Base-by-base conservation (phyloP, 2,329 filamentous ascomycete species). In the Plectosphaerella cucumerina region DNA sequence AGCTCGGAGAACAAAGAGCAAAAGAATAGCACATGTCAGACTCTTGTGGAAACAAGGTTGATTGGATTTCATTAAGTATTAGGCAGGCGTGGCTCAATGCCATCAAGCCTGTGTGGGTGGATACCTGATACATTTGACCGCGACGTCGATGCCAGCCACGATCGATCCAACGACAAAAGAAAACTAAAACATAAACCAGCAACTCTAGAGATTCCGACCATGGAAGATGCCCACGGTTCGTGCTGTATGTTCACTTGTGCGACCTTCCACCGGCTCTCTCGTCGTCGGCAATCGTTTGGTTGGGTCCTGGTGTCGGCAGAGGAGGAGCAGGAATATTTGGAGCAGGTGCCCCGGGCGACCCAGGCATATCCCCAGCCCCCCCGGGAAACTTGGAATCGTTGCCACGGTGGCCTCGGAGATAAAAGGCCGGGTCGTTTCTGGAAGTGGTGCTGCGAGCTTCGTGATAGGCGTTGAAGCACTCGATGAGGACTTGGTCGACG, bases 381-480 rank as follows among this genome's bases (percentile, higher is more conserved):
- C 39, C 39, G 10, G 39, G 39, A 11, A 42, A 42, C n/a, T 42
- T 20, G 18, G n/a, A 17, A 6, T 42, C 39, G 12, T 18, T 42
- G n/a, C n/a, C 11, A 4, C 39, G 39, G 8, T 42, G 39, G n/a
- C n/a, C 39, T 6, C 39, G 39, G n/a, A 42, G 39, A 53, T 75
- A 74, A 33, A 66, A 68, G 11, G 70, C 69, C 1, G 75, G 75
- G 54, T 74, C 66, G 51, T 79, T 79, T 44, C 71, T 69, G 41
- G 70, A 62, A n/a, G 79, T 71, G 1, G 71, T 74, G 35, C 70
- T 64, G 51, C 75, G 74, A 48, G 77, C 77, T 10, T 67, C 63
- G 22, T 72, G 67, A 56, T 72, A 78, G 44, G 65, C 62, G 31
- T 72, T 66, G 53, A 73, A 81, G 56, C 75, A 79, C 43, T 71